phyloP scores from a whole-genome alignment of 2,329 filamentous ascomycete species.

The Trichophaea hybrida region DNA sequence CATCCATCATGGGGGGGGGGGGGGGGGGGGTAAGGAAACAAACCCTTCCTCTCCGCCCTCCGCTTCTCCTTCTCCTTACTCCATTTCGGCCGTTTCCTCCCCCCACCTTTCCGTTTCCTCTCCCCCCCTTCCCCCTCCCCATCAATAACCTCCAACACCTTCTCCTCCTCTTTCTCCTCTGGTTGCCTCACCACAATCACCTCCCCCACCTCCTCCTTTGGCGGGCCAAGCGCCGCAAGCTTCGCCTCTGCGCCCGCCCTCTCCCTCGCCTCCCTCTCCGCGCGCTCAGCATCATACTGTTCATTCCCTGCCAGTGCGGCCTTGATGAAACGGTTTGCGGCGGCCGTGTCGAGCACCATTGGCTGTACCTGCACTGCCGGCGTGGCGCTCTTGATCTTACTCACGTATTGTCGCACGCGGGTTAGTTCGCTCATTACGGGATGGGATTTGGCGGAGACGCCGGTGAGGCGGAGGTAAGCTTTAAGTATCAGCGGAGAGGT shows the following conservation, averaged over 20 bases:
- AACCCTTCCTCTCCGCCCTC: neutral
- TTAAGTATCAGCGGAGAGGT: neutral
- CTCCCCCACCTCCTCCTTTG: conserved; percentile 23
- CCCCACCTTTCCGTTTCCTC: conserved; percentile 24
- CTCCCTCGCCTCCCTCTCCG: conserved; percentile 39
- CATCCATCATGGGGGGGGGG: neutral
- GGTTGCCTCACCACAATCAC: conserved; percentile 10
- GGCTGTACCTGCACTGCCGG: conserved; percentile 35
- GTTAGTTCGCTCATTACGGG: conserved; percentile 73
- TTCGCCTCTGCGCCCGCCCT: conserved; percentile 38
- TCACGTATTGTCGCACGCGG: conserved; percentile 79
- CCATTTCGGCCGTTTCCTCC: neutral
- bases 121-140: conserved; percentile 25
- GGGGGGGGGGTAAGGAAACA: neutral
- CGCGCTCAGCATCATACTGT: conserved; percentile 38
- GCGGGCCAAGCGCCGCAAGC: conserved; percentile 29
- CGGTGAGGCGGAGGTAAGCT: conserved; percentile 67
- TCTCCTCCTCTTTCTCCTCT: conserved; percentile 26
- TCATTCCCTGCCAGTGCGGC: conserved; percentile 48
- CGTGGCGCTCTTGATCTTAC: conserved; percentile 63
- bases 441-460: conserved; percentile 67
- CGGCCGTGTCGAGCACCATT: conserved; percentile 23
- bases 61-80: neutral
- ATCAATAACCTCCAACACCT: conserved; percentile 23
- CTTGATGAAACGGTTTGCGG: conserved; percentile 46